Evolutionary conservation across 352 stramenopile species (phyloP), one percentile per base, ranked within the genome.

Genomic region (Ophiocytium majus): DNA sequence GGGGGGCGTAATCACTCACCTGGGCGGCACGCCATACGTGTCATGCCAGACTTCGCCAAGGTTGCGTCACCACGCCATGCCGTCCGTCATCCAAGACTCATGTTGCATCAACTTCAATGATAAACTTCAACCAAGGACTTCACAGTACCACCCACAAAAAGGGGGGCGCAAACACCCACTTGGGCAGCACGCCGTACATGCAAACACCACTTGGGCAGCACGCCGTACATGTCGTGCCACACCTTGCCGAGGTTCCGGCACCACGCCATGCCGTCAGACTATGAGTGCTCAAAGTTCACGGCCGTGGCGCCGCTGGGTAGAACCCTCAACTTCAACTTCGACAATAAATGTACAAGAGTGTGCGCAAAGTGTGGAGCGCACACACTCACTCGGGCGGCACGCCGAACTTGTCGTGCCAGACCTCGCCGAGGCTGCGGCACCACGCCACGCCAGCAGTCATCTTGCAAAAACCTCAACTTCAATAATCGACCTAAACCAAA

Each of bases 211-310:
- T 37, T 79, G 10, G 50, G 43, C 31, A 49, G 10, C 23, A 83
- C 82, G 74, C 76, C 76, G 76, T 86, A 86, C 82, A 86, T 86
- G 57, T 86, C 82, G 71, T 86, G 82, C 82, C 82, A 86, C 50
- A 93, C 93, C 89, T 97, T 94, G 80, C 95, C 92, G 63, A 97
- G 86, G 93, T 94, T 96, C 64, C 94, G 92, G 88, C 96, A 97
- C 94, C 94, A 97, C 0, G 93, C 89, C 57, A 94, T n/a, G n/a
- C n/a, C n/a, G n/a, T n/a, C 94, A 28, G 93, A 96, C 85, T 96
- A 97, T 63, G 94, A 96, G 90, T 98, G 94, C 86, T 98, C 94
- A 85, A 97, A 98, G 90, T 97, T 97, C n/a, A 97, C 90, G 14
- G 92, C 95, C 74, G 97, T 75, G 81, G 94, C 91, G 28, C 94